A percentile compares a stretch with the other conserved stretches of the same genome.
phyloP scores from a whole-genome alignment of 352 stramenopile genomes.

The Globisporangium nodosum region DNA sequence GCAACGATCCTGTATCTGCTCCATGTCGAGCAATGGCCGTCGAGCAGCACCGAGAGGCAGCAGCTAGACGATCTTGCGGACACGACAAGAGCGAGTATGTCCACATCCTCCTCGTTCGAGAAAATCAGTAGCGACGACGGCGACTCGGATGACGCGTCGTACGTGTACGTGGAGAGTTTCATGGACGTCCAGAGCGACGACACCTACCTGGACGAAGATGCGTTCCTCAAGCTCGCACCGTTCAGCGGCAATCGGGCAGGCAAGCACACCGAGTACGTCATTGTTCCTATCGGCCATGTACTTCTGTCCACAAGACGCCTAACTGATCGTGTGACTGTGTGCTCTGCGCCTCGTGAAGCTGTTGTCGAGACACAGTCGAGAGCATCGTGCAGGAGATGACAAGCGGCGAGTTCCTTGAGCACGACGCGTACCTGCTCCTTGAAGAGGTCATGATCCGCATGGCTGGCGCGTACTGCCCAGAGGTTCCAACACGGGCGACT shows the following conservation, averaged over 20 bases:
- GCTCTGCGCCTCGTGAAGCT: constrained; percentile 14
- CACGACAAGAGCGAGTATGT: neutral
- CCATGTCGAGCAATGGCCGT: constrained; percentile 60
- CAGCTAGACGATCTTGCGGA: constrained; percentile 8
- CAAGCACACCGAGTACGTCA: constrained; percentile 49
- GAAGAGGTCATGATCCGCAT: constrained; percentile 75
- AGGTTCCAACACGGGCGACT: constrained; percentile 11
- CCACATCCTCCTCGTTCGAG: constrained; percentile 15
- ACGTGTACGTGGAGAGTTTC: constrained; percentile 71
- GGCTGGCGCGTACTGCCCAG: constrained; percentile 58
- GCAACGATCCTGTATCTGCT: constrained; percentile 67
- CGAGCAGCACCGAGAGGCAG: neutral
- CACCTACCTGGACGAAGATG: constrained; percentile 21
- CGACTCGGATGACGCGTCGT: constrained; percentile 54
- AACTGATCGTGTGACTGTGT: neutral
- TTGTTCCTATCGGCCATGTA: neutral
- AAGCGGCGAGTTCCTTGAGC: constrained; percentile 37
- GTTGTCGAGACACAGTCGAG: constrained; percentile 47
- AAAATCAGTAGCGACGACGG: constrained; percentile 12
- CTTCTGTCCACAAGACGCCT: neutral
- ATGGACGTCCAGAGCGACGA: constrained; percentile 40
- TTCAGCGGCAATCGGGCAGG: constrained; percentile 30
- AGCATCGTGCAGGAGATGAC: constrained; percentile 54
- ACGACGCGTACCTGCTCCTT: constrained; percentile 59
- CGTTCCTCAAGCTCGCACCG: constrained; percentile 34